Conservation (phyloP, 108 stramenopile species). For the Aurantiochytrium sp. region DNA sequence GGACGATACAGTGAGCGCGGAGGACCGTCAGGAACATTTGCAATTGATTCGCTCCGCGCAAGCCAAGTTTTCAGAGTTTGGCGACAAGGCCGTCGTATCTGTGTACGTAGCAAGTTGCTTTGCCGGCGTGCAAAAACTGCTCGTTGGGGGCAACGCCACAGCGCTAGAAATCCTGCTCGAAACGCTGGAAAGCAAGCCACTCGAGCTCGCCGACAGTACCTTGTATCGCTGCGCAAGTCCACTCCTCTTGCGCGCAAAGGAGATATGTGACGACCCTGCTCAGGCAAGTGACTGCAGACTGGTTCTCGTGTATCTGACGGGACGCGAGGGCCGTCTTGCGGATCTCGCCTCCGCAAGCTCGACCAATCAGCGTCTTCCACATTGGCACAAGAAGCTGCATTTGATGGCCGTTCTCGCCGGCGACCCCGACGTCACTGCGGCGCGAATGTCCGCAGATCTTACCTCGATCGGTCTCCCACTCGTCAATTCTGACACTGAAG, state of each 20-base stretch:
- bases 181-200: not conserved
- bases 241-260: not conserved
- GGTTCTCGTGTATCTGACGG: not conserved
- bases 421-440: not conserved
- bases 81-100: not conserved
- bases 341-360: not conserved
- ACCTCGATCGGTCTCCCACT: not conserved
- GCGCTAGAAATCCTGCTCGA: not conserved
- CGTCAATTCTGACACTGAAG: not conserved
- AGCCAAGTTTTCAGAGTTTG: not conserved
- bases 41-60: not conserved
- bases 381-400: not conserved
- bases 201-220: not conserved
- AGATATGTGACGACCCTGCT: not conserved
- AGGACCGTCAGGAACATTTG: not conserved
- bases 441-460: not conserved
- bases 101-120: not conserved
- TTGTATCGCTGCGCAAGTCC: not conserved
- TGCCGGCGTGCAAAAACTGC: not conserved
- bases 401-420: not conserved
- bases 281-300: not conserved
- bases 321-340: not conserved
- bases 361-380: not conserved
- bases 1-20: not conserved
- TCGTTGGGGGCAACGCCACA: not conserved